A percentile compares a stretch with the other conserved stretches of the same genome.
Conservation (phyloP, 2,329 filamentous ascomycete species). For the Clarireedia homoeocarpa region DNA sequence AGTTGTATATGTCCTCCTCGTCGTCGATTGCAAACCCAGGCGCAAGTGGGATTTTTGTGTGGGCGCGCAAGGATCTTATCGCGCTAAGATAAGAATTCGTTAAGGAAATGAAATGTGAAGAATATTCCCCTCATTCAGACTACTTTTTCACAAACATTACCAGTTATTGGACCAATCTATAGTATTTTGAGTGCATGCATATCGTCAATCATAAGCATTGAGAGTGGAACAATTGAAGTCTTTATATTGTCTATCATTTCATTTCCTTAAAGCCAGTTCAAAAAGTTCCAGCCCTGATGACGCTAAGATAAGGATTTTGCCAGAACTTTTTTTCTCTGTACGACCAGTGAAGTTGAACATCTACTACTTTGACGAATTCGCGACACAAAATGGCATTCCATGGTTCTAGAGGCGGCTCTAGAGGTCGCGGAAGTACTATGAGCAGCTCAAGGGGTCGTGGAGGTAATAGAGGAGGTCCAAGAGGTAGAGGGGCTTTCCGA, state of each 20-base stretch:
- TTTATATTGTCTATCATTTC: not conserved
- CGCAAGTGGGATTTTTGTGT: constrained; percentile 12
- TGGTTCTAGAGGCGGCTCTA: constrained; percentile 19
- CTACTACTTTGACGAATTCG: not conserved
- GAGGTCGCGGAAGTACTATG: constrained; percentile 15
- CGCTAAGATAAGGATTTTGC: constrained; percentile 12
- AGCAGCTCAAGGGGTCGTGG: constrained; percentile 16
- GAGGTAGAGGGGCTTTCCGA: constrained; percentile 21
- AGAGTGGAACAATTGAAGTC: not conserved
- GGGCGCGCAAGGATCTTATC: constrained; percentile 10
- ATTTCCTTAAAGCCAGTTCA: not conserved
- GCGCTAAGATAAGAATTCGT: constrained; percentile 43
- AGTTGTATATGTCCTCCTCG: constrained; percentile 5
- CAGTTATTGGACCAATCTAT: no score
- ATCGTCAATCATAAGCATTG: no score
- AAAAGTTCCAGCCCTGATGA: constrained; percentile 7
- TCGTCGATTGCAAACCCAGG: constrained; percentile 9
- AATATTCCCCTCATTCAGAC: constrained; percentile 3
- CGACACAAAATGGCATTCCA: constrained; percentile 17
- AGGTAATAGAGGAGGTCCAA: constrained; percentile 19
- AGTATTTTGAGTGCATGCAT: no score
- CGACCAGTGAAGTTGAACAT: not conserved
- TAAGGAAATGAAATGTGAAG: not conserved
- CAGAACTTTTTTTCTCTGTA: constrained; percentile 7
- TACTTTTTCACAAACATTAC: not conserved